A percentile compares a stretch with the other conserved stretches of the same genome.
These are phyloP conservation scores for Simmondsia chinensis DNA, from an alignment of 148 eudicot species.

Conservation along the genomic window DNA sequence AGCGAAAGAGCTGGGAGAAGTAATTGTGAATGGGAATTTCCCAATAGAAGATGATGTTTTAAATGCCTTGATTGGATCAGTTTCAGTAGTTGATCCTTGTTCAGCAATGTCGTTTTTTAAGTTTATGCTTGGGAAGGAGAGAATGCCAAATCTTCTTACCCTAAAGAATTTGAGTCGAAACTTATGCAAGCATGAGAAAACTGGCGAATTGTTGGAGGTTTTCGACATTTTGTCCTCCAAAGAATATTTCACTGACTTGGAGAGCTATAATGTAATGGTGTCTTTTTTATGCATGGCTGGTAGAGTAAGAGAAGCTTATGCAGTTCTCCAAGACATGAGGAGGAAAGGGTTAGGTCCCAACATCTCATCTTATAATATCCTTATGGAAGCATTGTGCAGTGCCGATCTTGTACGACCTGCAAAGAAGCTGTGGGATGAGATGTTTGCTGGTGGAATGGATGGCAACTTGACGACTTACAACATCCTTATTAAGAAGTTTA, in stretches of 20 bases:
- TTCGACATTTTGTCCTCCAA: constrained; percentile 36
- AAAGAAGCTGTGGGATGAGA: constrained; percentile 90
- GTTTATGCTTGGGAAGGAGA: constrained; percentile 55
- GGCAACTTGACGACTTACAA: constrained; percentile 57
- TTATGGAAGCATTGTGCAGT: constrained; percentile 79
- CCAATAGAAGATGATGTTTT: constrained; percentile 77
- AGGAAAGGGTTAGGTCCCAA: constrained; percentile 61
- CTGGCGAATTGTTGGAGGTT: constrained; percentile 49
- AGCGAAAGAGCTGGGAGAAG: constrained; percentile 72
- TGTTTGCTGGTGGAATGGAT: constrained; percentile 62
- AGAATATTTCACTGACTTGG: constrained; percentile 45
- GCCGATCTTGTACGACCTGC: constrained; percentile 88
- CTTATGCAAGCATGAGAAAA: constrained; percentile 43
- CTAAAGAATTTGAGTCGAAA: constrained; percentile 45
- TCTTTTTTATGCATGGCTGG: constrained; percentile 59
- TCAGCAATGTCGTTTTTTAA: constrained; percentile 52
- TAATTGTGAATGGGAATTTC: constrained; percentile 71
- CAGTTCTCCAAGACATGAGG: constrained; percentile 64
- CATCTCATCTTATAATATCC: constrained; percentile 53
- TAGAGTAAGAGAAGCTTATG: constrained; percentile 62
- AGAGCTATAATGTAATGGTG: constrained; percentile 49
- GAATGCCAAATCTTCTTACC: constrained; percentile 41
- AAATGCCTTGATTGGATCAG: constrained; percentile 61
- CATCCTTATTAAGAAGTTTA: constrained; percentile 53
- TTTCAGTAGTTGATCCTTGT: constrained; percentile 47